A percentile compares a stretch with the other conserved stretches of the same genome.
These are phyloP conservation scores for Cladophialophora yegresii DNA, from an alignment of 2,329 filamentous ascomycete species.

Conservation along the genomic window DNA sequence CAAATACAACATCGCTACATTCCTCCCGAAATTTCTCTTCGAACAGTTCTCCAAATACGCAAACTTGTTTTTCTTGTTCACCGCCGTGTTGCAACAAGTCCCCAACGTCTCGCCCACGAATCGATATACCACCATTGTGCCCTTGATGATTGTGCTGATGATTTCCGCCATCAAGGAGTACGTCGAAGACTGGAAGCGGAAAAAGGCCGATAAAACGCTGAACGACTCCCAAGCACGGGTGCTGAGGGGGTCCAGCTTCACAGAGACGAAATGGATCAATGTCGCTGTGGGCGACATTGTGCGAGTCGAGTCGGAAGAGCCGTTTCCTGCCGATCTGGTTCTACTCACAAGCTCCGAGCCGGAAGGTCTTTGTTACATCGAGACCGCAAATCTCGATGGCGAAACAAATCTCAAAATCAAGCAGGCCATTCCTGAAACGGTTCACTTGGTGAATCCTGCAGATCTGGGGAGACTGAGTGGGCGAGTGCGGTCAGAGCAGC, in stretches of 20 bases:
- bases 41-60: conserved; percentile 99
- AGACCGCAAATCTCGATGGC: conserved; percentile 95
- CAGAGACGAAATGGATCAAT: conserved; percentile 90
- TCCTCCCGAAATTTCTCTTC: conserved; percentile 93
- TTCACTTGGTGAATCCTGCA: conserved; percentile 77
- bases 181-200: conserved; percentile 89
- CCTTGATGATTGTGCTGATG: conserved; percentile 82
- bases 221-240: conserved; percentile 86
- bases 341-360: conserved; percentile 93
- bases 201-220: conserved; percentile 78
- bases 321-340: conserved; percentile 92
- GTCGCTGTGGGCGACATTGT: conserved; percentile 90
- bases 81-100: conserved; percentile 90
- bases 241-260: conserved; percentile 78
- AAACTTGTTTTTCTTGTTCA: conserved; percentile 99
- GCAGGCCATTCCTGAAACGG: conserved; percentile 91
- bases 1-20: conserved; percentile 93
- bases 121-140: conserved; percentile 91
- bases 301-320: conserved; percentile 88
- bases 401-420: conserved; percentile 99
- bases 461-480: conserved; percentile 86
- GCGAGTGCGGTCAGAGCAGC: conserved; percentile 88
- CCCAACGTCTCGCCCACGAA: conserved; percentile 94
- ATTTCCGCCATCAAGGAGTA: conserved; percentile 96
- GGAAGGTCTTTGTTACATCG: conserved; percentile 96